Conservation (phyloP, 1,284 basidiomycete genomes). For the Pascua guehoae region DNA sequence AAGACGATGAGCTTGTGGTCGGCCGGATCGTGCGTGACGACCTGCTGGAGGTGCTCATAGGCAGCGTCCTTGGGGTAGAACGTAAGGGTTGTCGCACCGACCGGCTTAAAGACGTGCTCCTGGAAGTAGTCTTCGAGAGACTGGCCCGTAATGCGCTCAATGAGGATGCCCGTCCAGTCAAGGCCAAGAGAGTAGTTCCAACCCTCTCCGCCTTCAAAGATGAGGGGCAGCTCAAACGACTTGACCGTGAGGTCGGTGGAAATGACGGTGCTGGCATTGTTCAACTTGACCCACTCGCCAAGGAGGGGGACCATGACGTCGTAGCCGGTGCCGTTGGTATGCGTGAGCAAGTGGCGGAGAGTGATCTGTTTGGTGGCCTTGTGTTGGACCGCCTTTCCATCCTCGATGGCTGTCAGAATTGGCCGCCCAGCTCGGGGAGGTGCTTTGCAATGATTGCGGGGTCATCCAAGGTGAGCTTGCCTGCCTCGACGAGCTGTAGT, state of each 20-base stretch:
- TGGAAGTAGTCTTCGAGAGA: constrained; percentile 38
- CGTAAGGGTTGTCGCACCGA: constrained; percentile 26
- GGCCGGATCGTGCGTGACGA: constrained; percentile 3
- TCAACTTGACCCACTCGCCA: constrained; percentile 7
- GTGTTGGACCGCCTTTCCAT: constrained; percentile 22
- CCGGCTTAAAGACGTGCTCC: constrained; percentile 36
- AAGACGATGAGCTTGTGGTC: constrained; percentile 3
- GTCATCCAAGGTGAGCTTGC: constrained; percentile 25
- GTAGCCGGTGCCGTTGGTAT: constrained; percentile 20
- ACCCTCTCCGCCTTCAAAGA: constrained; percentile 34
- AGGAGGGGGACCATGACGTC: constrained; percentile 9
- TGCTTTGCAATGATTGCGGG: constrained; percentile 23
- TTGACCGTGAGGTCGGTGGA: constrained; percentile 19
- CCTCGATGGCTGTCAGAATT: constrained; percentile 28
- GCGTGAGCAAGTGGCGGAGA: constrained; percentile 34
- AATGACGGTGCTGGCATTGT: constrained; percentile 3
- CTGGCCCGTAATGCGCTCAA: constrained; percentile 33
- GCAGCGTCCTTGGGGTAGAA: constrained; percentile 28
- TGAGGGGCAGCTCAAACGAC: constrained; percentile 19
- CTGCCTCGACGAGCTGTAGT: constrained; percentile 16
- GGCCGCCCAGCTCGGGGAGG: constrained; percentile 31
- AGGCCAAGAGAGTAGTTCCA: constrained; percentile 35
- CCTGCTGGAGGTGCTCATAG: constrained; percentile 2
- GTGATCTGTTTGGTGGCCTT: constrained; percentile 32
- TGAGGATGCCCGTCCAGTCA: constrained; percentile 41